These are phyloP conservation scores for Aspergillus sp. DNA, from an alignment of 2,329 filamentous ascomycete species.

Conservation along the genomic window DNA sequence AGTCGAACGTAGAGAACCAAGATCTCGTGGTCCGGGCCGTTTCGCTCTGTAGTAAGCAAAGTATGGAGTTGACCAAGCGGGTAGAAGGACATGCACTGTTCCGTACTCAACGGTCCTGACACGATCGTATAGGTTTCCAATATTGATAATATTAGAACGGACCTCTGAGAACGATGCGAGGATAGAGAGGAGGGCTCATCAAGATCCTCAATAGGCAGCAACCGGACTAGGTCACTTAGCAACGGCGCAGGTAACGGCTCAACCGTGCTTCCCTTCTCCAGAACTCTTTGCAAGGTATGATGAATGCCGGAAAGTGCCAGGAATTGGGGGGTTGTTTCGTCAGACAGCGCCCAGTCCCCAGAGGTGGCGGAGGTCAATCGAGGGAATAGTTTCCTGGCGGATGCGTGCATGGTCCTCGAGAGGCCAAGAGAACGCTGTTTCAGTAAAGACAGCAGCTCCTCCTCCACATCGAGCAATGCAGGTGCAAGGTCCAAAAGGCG, in stretches of 20 bases:
- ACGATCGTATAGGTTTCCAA: slow-evolving; percentile 38
- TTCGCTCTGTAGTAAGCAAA: slow-evolving; percentile 32
- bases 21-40: slow-evolving; percentile 23
- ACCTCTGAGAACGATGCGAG: slow-evolving; percentile 20
- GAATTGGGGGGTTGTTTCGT: slow-evolving; percentile 30
- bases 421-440: slow-evolving; percentile 22
- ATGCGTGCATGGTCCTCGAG: slow-evolving; percentile 30
- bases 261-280: slow-evolving; percentile 29
- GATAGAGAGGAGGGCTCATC: slow-evolving; percentile 1
- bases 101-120: slow-evolving; percentile 23
- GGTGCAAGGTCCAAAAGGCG: slow-evolving; percentile 30
- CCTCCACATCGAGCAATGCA: slow-evolving; percentile 25
- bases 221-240: slow-evolving; percentile 28
- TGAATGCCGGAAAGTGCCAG: slow-evolving; percentile 34
- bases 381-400: slow-evolving; percentile 26
- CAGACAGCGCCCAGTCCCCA: slow-evolving; percentile 13
- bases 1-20: slow-evolving; percentile 60
- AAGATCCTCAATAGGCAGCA: slow-evolving; percentile 22
- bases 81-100: slow-evolving; percentile 26
- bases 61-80: slow-evolving; percentile 36
- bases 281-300: slow-evolving; percentile 29
- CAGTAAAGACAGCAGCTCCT: slow-evolving; percentile 26
- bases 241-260: slow-evolving; percentile 25
- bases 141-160: slow-evolving; percentile 33
- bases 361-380: slow-evolving; percentile 26